Percentiles rank a stretch among this genome's conserved stretches.
These are phyloP conservation scores for Tricholomella constricta DNA, from an alignment of 768 basidiomycete genomes.

Conservation along the genomic window DNA sequence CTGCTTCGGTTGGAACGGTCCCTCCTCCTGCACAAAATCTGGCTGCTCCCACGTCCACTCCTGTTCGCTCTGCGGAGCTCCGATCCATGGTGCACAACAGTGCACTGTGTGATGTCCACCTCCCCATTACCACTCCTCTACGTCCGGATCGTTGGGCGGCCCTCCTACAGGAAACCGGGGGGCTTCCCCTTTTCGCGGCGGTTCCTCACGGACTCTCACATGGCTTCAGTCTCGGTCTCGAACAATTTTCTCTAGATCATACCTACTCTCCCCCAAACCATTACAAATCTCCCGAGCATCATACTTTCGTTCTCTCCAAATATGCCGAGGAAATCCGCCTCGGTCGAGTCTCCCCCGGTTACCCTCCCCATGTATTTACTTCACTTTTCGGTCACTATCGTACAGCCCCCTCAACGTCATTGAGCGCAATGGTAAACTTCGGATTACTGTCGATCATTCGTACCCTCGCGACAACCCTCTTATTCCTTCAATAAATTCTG, in stretches of 20 bases:
- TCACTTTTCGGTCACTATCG: neutral
- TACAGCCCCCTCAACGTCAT: constrained; percentile 2
- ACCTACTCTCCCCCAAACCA: constrained; percentile 1
- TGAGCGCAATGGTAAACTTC: neutral
- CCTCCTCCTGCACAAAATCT: too few relatives aligned
- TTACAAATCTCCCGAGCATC: neutral
- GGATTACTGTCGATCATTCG: constrained; percentile 3
- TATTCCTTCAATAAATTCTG: neutral
- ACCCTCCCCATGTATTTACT: neutral
- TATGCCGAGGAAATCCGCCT: neutral
- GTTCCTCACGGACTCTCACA: neutral
- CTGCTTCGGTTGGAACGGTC: too few relatives aligned
- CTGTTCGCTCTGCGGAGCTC: constrained; percentile 18
- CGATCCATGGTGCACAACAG: constrained; percentile 10
- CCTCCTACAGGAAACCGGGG: neutral
- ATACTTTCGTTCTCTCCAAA: neutral
- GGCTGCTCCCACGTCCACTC: constrained; percentile 10
- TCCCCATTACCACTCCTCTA: constrained; percentile 20
- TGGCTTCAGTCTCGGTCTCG: constrained; percentile 1
- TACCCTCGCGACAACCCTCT: neutral
- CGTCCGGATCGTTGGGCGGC: constrained; percentile 12
- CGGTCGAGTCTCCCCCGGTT: constrained; percentile 1
- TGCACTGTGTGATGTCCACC: constrained; percentile 5
- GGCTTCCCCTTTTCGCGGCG: neutral
- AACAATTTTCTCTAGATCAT: neutral